phyloP scores from a whole-genome alignment of 2,329 filamentous ascomycete species.

The Aspergillus sp. region DNA sequence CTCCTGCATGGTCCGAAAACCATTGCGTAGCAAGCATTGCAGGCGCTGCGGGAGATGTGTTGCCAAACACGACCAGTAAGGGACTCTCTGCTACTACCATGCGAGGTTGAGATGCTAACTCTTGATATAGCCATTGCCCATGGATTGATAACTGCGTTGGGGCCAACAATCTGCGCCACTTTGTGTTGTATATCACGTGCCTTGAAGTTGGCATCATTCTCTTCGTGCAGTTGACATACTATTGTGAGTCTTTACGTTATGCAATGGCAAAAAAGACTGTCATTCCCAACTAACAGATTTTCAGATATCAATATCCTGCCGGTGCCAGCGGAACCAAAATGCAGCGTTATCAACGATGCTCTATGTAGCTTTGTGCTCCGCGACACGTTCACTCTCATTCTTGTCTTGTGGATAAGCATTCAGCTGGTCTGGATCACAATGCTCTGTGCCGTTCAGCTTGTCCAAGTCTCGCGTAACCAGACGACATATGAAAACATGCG shows the following conservation, averaged over 20 bases:
- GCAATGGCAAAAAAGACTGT: background rate
- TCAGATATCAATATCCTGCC: conserved; percentile 57
- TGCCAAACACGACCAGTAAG: conserved; percentile 92
- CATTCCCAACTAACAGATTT: conserved; percentile 2
- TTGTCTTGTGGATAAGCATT: conserved; percentile 69
- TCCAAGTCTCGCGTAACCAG: conserved; percentile 85
- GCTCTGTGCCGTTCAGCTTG: conserved; percentile 85
- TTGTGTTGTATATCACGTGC: conserved; percentile 78
- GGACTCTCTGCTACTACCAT: conserved; percentile 11
- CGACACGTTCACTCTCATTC: conserved; percentile 74
- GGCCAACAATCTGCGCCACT: conserved; percentile 92
- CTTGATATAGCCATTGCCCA: conserved; percentile 69
- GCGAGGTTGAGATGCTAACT: conserved; percentile 1
- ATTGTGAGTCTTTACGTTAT: conserved; percentile 48
- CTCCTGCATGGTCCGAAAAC: conserved; percentile 86
- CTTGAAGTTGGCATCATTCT: conserved; percentile 66
- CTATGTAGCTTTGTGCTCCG: conserved; percentile 70
- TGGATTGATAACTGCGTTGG: conserved; percentile 98
- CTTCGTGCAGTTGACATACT: conserved; percentile 63
- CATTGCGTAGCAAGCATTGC: conserved; percentile 92
- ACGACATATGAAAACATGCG: conserved; percentile 98
- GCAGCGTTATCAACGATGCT: conserved; percentile 65
- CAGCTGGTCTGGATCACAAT: conserved; percentile 97
- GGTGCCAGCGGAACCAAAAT: conserved; percentile 44
- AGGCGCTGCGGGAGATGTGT: conserved; percentile 84